Base-by-base conservation (phyloP, 1,284 basidiomycete genomes). In the Trichosporon sp. region DNA sequence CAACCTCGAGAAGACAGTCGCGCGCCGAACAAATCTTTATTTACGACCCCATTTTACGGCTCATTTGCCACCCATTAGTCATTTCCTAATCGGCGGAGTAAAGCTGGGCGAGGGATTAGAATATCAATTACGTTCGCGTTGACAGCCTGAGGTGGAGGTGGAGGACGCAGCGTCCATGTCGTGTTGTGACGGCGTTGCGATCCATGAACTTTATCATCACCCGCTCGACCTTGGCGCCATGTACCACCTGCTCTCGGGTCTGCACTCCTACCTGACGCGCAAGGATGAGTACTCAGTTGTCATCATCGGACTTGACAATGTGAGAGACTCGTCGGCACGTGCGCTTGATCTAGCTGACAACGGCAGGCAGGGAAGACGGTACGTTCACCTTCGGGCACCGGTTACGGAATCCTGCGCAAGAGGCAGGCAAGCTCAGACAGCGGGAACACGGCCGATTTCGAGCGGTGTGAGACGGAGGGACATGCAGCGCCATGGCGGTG, bases 251-350 rank as follows among this genome's bases (percentile, higher is more conserved):
- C 86, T 96, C 76, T 93, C 91, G 76, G 94, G 94, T 35, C 85
- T 96, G 13, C 91, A 95, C 83, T 89, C 92, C 79, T 90, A 95
- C 83, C 83, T 96, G 34, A 96, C 92, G 21, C 89, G 91, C 74
- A 96, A 96, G 83, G 93, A 96, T 74, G 92, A 96, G 77, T 96
- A 95, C 81, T 93, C 91, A 12, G 89, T 97, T 32, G 91, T 96
- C 68, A 96, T 97, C 77, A 89, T 97, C 66, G 94, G 93, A 18
- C 76, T 85, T 21, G 85, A 85, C 75, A 85, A 85, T 76, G 82
- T 82, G 70, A 68, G 81, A 71, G 8, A 18, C 21, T 1, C 2
- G 8, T 8, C 4, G 29, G 2, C 27, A n/a, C 1, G 15, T 18
- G 29, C 18, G 2, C 1, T 18, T 31, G 6, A 1, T 0, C 1